Conservation (phyloP, 345 rosid species). For the Rhodamnia rubescens region DNA sequence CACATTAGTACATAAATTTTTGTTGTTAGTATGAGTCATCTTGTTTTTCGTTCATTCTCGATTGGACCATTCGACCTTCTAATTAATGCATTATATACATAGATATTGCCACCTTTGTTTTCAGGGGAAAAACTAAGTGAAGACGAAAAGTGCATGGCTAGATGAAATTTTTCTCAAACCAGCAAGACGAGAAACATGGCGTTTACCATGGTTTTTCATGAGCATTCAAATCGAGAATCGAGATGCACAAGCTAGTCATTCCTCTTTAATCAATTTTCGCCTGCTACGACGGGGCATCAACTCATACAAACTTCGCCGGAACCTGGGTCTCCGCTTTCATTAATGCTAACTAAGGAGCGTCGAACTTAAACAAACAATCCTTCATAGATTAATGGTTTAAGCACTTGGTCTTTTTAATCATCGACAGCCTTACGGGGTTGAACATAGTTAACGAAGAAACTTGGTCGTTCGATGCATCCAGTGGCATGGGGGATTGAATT, state of each 20-base stretch:
- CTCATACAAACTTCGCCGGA: background rate
- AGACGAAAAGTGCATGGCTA: no score
- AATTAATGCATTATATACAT: no score
- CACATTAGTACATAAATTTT: no score
- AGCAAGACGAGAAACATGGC: no score
- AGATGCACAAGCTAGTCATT: rapidly evolving
- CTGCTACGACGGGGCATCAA: background rate
- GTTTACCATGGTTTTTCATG: background rate
- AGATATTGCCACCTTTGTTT: background rate
- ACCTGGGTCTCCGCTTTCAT: background rate
- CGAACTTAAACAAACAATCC: background rate
- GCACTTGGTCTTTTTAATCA: background rate
- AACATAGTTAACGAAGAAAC: background rate
- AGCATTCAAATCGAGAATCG: background rate
- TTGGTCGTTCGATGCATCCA: rapidly evolving
- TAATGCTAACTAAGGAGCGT: background rate
- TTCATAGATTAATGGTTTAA: background rate
- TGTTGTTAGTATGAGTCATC: background rate
- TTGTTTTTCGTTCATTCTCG: background rate
- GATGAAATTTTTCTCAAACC: background rate
- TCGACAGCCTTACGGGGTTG: background rate
- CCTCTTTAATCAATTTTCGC: background rate
- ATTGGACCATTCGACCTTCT: background rate
- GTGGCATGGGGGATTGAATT: background rate
- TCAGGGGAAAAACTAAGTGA: background rate